Base-by-base conservation (phyloP, 2,329 filamentous ascomycete genomes). In the Xylaria sp. region DNA sequence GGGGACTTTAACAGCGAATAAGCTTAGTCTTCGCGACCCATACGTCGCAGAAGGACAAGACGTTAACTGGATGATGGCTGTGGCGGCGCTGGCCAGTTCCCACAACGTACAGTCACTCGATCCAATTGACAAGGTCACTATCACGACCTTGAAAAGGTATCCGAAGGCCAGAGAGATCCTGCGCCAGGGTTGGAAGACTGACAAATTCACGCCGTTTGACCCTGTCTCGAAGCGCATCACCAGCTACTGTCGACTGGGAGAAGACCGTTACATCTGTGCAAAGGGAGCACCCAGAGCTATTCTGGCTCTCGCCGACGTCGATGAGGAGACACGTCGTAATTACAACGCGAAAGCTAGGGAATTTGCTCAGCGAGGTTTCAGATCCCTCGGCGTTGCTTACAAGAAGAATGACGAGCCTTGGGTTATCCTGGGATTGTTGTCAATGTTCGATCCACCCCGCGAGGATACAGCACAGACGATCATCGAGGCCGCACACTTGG, bases 41-140 rank as follows among this genome's bases (percentile, higher is more conserved):
- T 93, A 90, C 82, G 90, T 93, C 68, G 88, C 90, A 70, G 91
- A 93, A 81, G 91, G 91, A 76, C 88, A 92, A 78, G 91, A 93
- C 81, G 89, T 93, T 80, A 91, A 93, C 85, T 93, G 91, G 91
- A 93, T 93, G 91, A 93, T 93, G 91, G 91, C 91, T 73, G 91
- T 92, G 69, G 91, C 91, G 69, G 91, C 91, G 70, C 87, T 93
- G 65, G 91, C 91, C 67, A 93, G 91, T 62, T 93, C 91, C 71
- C 91, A 93, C 85, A 93, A 93, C 84, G 86, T 92, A 83, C 91
- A 92, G 84, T 91, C 91, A 70, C 87, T 93, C 71, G 91, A 93
- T 79, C 91, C 91, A 70, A 93, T 93, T 76, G 91, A 93, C 84
- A 93, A 93, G 84, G 89, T 93, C 76, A 93, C 90, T 65, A 91